phyloP scores from a whole-genome alignment of 345 rosid species.

The Syzygium oleosum region DNA sequence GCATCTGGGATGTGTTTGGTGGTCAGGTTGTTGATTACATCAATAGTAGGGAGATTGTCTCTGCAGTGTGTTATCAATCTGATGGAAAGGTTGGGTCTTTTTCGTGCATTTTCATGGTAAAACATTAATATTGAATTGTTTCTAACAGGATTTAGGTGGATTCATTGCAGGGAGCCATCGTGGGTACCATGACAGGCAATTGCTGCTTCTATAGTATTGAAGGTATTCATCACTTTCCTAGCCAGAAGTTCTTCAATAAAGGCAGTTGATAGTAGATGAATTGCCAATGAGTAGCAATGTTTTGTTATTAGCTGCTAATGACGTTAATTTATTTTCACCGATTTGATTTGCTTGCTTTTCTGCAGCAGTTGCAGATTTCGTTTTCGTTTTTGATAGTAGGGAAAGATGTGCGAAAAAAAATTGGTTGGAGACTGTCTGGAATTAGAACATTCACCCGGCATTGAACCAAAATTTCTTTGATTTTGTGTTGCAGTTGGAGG shows the following conservation, averaged over 20 bases:
- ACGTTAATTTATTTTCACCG: neutral
- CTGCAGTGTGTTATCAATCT: conserved; percentile 58
- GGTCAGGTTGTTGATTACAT: conserved; percentile 57
- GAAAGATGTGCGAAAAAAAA: neutral
- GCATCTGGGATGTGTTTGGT: conserved; percentile 56
- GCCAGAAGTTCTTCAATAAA: neutral
- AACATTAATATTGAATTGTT: neutral
- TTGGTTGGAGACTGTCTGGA: neutral
- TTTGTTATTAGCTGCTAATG: neutral
- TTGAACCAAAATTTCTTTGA: neutral
- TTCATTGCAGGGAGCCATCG: conserved; percentile 45
- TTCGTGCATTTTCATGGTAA: neutral
- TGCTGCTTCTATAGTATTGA: conserved; percentile 46
- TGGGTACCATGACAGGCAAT: conserved; percentile 63
- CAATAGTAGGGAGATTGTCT: conserved; percentile 55
- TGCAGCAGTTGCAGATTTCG: neutral
- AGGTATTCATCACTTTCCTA: conserved; percentile 28
- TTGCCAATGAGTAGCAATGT: neutral
- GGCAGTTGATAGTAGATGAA: neutral
- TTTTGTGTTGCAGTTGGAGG: neutral
- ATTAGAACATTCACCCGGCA: neutral
- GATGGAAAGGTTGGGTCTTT: conserved; percentile 47
- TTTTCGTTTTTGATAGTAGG: neutral
- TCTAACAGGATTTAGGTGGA: neutral
- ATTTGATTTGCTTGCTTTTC: neutral